Conservation (phyloP, 805 yeast species). For the Cyberlindnera americana region DNA sequence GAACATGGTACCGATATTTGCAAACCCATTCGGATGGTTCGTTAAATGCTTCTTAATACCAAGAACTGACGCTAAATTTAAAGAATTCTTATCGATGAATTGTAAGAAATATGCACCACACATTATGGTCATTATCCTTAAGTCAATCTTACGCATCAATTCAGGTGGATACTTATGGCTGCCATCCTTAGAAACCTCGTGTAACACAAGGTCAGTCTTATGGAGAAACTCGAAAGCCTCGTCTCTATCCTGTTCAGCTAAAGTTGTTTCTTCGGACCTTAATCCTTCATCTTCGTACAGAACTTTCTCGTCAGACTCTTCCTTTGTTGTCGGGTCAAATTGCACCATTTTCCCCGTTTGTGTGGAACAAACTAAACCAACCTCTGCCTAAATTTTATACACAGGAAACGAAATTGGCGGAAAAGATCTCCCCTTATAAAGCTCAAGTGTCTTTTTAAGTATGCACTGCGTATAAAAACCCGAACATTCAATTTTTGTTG, state of each 20-base stretch:
- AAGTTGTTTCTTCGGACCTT: slow-evolving; percentile 14
- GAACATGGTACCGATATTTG: slow-evolving; percentile 50
- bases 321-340: neutral
- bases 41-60: slow-evolving; percentile 48
- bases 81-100: slow-evolving; percentile 55
- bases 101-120: slow-evolving; percentile 54
- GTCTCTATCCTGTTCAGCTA: slow-evolving; percentile 19
- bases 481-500: no score
- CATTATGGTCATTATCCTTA: slow-evolving; percentile 43
- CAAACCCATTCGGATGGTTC: slow-evolving; percentile 41
- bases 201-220: slow-evolving; percentile 11
- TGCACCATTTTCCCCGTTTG: no score
- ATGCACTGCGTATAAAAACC: no score
- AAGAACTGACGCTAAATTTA: slow-evolving; percentile 63
- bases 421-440: no score
- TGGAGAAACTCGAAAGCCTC: slow-evolving; percentile 26
- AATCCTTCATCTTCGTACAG: slow-evolving; percentile 1
- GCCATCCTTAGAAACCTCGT: neutral
- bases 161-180: slow-evolving; percentile 19
- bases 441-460: no score
- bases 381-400: no score
- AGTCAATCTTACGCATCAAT: slow-evolving; percentile 41
- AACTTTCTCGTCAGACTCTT: neutral
- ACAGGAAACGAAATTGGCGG: no score
- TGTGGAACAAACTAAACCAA: no score